Evolutionary conservation across 2,329 filamentous ascomycete genomes (phyloP).

Genomic region (Fusarium guadeloupense): DNA sequence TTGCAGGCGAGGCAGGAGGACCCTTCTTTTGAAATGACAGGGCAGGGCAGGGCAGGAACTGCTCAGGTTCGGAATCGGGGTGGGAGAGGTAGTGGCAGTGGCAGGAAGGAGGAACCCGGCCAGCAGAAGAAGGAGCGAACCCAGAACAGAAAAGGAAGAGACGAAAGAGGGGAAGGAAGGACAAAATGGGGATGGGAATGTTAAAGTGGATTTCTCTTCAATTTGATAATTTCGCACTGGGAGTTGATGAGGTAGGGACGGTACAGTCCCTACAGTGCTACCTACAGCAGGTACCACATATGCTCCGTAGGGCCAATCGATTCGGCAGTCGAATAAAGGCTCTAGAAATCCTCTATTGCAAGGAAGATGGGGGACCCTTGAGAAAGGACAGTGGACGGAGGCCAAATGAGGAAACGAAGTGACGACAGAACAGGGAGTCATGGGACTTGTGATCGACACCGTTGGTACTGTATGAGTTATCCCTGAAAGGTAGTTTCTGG

Average conservation of each 20-base stretch:
- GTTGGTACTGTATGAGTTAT: constrained; percentile 9
- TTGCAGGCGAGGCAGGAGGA: constrained; percentile 32
- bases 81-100: constrained; percentile 18
- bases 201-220: constrained; percentile 37
- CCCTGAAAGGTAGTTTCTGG: constrained; percentile 10
- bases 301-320: constrained; percentile 16
- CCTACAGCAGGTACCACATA: constrained; percentile 20
- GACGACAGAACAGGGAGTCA: constrained; percentile 41
- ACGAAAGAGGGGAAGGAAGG: constrained; percentile 27
- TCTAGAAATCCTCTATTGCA: neutral
- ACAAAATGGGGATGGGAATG: constrained; percentile 36
- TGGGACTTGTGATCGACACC: constrained; percentile 33
- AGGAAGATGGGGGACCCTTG: constrained; percentile 28
- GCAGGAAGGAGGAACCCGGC: constrained; percentile 32
- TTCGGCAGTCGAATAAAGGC: constrained; percentile 15
- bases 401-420: constrained; percentile 32
- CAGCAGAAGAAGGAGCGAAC: constrained; percentile 24
- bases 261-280: constrained; percentile 21
- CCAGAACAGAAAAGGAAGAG: constrained; percentile 25
- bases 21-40: constrained; percentile 20
- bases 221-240: constrained; percentile 37
- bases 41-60: constrained; percentile 10
- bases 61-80: constrained; percentile 6
- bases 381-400: constrained; percentile 18
- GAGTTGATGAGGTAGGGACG: constrained; percentile 1